Evolutionary conservation across 106 monocot genomes (phyloP).

Genomic region (Acorus gramineus): DNA sequence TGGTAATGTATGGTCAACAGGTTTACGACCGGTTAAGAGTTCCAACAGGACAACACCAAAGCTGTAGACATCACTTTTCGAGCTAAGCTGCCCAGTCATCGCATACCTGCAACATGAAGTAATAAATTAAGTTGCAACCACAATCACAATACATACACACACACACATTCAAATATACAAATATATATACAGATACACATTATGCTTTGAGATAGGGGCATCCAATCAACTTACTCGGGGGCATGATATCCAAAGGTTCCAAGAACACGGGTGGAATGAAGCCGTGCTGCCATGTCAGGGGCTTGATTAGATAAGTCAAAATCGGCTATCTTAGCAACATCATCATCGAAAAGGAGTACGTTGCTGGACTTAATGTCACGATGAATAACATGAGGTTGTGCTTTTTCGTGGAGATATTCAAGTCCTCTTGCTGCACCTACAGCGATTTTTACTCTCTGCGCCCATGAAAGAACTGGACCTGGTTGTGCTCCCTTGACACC

Average conservation of each 20-base stretch:
- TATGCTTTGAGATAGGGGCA: neutral
- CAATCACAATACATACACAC: no score
- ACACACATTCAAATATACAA: no score
- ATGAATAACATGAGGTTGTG: conserved; percentile 26
- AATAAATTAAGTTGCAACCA: no score
- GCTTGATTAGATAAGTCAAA: conserved; percentile 35
- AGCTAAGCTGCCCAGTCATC: conserved; percentile 34
- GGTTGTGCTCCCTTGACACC: conserved; percentile 35
- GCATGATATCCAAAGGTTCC: conserved; percentile 37
- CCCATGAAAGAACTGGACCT: conserved; percentile 31
- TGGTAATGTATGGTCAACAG: conserved; percentile 39
- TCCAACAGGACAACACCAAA: conserved; percentile 51
- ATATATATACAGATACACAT: neutral
- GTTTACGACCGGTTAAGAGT: conserved; percentile 40
- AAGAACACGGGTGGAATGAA: conserved; percentile 34
- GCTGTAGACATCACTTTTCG: conserved; percentile 45
- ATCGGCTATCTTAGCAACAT: conserved; percentile 34
- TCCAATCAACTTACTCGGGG: conserved; percentile 22
- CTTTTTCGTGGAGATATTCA: conserved; percentile 28
- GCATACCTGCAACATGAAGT: conserved; percentile 19
- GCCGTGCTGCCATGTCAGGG: conserved; percentile 27
- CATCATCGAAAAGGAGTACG: conserved; percentile 23
- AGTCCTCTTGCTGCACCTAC: conserved; percentile 30
- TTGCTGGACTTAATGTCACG: conserved; percentile 33
- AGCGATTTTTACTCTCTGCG: conserved; percentile 28